Base-by-base conservation (phyloP, 148 eudicot species). In the Cornus florida region DNA sequence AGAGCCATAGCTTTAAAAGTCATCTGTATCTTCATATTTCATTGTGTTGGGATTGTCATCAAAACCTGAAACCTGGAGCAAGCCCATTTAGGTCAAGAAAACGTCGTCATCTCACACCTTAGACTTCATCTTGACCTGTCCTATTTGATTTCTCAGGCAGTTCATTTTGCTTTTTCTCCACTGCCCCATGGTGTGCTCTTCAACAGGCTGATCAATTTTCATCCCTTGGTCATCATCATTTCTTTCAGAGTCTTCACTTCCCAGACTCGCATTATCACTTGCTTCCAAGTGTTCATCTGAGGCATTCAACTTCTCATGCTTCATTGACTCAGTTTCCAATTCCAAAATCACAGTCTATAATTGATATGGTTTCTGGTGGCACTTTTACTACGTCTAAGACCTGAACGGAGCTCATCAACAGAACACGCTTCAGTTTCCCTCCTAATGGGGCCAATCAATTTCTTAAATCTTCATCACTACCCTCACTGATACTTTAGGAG, bases 61-160 rank as follows among this genome's bases (percentile, higher is more conserved):
- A 78, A 92, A 91, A 80, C 92, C 93, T 62, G 91, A 0, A 75
- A 78, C 94, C 95, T 0, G 98, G 98, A 79, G 98, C 98, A 65
- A 92, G 86, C 79, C 93, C 97, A 83, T 95, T 95, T 19, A 95
- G 90, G 81, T 95, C 97, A 82, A 93, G 98, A 90, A 93, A 91
- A 41, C 88, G 89, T 68, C 91, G 84, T 76, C 81, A 82, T 53
- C 78, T 83, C 31, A 72, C 86, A 71, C 85, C 85, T 23, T 83
- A 87, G 12, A 35, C 77, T 32, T 86, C 88, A 78, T 90, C 89
- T 71, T 81, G 88, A 32, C 73, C 82, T 66, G 85, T 83, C 75
- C 83, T 83, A 62, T 82, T 82, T 20, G 78, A 71, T 79, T 86
- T 70, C 71, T 81, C 86, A 19, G 67, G 78, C 1, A 71, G 71